phyloP scores from a whole-genome alignment of 2,329 filamentous ascomycete genomes.

The Diaporthe nobilis region DNA sequence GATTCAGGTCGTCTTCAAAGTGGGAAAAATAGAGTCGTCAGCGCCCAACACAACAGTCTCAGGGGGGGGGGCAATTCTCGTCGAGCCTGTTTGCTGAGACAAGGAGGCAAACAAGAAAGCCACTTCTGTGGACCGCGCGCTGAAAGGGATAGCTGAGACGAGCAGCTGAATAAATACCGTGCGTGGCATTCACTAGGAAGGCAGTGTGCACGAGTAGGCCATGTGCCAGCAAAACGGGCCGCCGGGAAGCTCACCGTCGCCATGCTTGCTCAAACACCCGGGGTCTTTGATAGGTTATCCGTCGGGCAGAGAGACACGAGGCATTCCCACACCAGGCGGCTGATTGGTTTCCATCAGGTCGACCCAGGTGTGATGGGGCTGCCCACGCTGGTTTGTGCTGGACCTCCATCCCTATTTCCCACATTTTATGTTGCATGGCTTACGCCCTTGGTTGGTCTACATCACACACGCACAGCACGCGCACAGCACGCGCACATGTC shows the following conservation, averaged over 20 bases:
- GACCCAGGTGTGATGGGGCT: conserved; percentile 6
- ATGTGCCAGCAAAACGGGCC: conserved; percentile 1
- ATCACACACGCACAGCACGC: not conserved
- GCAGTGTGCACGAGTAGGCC: not conserved
- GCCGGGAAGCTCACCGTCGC: conserved; percentile 29
- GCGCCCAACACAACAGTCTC: conserved; percentile 12
- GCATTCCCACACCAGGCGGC: conserved; percentile 21
- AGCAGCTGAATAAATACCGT: conserved; percentile 22
- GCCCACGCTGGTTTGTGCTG: conserved; percentile 18
- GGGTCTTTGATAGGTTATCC: conserved; percentile 24
- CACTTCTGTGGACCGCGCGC: conserved; percentile 16
- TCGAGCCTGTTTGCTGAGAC: not conserved
- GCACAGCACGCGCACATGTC: not conserved
- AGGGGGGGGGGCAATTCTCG: not conserved
- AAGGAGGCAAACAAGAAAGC: not conserved
- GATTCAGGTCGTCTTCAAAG: conserved; percentile 12
- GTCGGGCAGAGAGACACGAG: conserved; percentile 17
- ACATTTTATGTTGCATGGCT: not conserved
- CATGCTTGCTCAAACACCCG: not conserved
- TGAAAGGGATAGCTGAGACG: conserved; percentile 14
- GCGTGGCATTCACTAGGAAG: conserved; percentile 2
- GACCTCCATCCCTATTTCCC: conserved; percentile 2
- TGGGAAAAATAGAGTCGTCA: conserved; percentile 22
- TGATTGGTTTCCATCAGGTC: conserved; percentile 24
- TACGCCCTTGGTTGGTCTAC: not conserved